Evolutionary conservation across 2,329 filamentous ascomycete species (phyloP).

Genomic region (Fusarium chlamydosporum): DNA sequence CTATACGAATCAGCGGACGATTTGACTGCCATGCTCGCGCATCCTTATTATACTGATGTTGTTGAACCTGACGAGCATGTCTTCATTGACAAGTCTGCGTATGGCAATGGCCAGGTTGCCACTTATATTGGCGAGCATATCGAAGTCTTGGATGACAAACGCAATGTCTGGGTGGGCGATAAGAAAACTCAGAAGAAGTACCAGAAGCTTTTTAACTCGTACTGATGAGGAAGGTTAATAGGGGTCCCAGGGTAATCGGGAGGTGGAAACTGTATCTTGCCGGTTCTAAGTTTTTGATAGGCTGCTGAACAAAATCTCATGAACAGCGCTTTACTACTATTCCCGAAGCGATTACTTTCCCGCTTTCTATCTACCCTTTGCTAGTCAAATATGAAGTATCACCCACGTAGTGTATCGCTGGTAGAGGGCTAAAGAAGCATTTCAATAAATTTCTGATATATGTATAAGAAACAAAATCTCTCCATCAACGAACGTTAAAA

Average conservation of each 20-base stretch:
- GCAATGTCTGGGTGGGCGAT: conserved; percentile 49
- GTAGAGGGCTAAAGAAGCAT: background rate
- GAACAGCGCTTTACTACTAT: too few species aligned
- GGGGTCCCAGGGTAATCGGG: too few species aligned
- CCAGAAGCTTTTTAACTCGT: conserved; percentile 47
- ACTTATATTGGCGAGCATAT: conserved; percentile 47
- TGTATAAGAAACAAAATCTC: background rate
- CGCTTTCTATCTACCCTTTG: too few species aligned
- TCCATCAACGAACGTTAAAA: background rate
- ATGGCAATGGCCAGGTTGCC: conserved; percentile 50
- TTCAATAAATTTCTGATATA: background rate
- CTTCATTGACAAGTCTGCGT: conserved; percentile 52
- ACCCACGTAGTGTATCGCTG: too few species aligned
- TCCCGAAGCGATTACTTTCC: too few species aligned
- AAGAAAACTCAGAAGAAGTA: conserved; percentile 35
- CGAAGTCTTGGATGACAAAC: conserved; percentile 44
- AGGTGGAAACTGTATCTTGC: too few species aligned
- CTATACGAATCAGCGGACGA: conserved; percentile 46
- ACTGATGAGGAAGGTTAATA: conserved; percentile 1
- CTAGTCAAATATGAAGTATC: too few species aligned
- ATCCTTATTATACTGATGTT: conserved; percentile 51
- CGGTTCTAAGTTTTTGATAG: background rate
- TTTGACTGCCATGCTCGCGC: conserved; percentile 47
- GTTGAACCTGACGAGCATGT: conserved; percentile 52
- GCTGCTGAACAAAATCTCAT: too few species aligned